phyloP scores from a whole-genome alignment of 768 basidiomycete species.

The Astraeus odoratus region DNA sequence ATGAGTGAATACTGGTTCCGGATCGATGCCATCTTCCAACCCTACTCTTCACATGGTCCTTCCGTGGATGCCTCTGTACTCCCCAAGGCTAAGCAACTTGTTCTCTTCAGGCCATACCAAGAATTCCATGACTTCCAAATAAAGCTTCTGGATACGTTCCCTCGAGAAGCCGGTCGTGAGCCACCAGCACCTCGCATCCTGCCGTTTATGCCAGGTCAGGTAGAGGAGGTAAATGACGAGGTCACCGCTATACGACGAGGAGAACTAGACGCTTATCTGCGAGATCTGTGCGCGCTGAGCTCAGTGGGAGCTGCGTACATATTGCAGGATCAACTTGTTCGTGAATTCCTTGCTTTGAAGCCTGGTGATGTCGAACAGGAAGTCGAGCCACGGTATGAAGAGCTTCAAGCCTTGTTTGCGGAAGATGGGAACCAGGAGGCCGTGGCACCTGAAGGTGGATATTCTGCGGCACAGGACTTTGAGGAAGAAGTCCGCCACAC shows the following conservation, averaged over 20 bases:
- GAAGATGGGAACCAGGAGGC: slow-evolving; percentile 31
- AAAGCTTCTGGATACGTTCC: slow-evolving; percentile 76
- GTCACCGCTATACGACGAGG: slow-evolving; percentile 73
- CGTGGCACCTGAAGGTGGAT: slow-evolving; percentile 22
- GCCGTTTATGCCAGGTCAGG: slow-evolving; percentile 97
- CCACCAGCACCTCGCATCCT: slow-evolving; percentile 65
- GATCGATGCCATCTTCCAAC: slow-evolving; percentile 82
- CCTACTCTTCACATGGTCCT: slow-evolving; percentile 59
- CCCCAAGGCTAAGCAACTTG: slow-evolving; percentile 68
- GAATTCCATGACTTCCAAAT: slow-evolving; percentile 99
- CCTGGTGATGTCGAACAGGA: slow-evolving; percentile 80
- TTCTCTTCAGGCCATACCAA: slow-evolving; percentile 92
- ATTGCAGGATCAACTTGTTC: slow-evolving; percentile 70
- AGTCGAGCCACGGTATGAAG: slow-evolving; percentile 49
- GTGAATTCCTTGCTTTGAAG: slow-evolving; percentile 77
- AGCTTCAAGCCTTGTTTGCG: slow-evolving; percentile 49
- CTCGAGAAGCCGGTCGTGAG: slow-evolving; percentile 82
- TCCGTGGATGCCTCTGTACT: slow-evolving; percentile 43
- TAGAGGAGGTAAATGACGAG: slow-evolving; percentile 72
- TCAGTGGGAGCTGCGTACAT: slow-evolving; percentile 66
- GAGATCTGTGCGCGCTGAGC: slow-evolving; percentile 68
- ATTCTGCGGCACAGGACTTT: slow-evolving; percentile 28
- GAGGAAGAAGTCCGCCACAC: slow-evolving; percentile 42
- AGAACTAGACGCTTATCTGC: slow-evolving; percentile 88
- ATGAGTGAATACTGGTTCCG: slow-evolving; percentile 98